These are phyloP conservation scores for Wallacemonas sp. DNA, from an alignment of 208 protist species.

Conservation along the genomic window DNA sequence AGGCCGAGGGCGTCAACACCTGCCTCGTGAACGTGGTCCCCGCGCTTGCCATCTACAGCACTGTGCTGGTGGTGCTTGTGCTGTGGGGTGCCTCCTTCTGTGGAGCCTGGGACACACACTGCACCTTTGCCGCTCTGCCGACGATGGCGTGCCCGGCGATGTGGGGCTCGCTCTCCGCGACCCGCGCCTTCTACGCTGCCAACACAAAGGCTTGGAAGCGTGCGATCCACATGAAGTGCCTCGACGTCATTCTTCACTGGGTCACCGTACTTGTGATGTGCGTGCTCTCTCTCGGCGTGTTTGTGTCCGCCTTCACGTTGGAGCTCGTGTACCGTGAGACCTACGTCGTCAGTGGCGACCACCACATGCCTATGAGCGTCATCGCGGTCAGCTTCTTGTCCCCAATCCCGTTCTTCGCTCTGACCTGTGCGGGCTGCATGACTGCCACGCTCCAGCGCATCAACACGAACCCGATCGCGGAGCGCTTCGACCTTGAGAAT, in stretches of 20 bases:
- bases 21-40: slow-evolving; percentile 29
- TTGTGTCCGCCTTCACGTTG: slow-evolving; percentile 25
- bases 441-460: slow-evolving; percentile 4
- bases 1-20: background rate
- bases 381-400: slow-evolving; percentile 24
- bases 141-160: slow-evolving; percentile 37
- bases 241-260: slow-evolving; percentile 31
- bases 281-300: slow-evolving; percentile 21
- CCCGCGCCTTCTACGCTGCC: slow-evolving; percentile 16
- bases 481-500: slow-evolving; percentile 6
- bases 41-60: slow-evolving; percentile 25
- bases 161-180: slow-evolving; percentile 23
- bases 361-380: slow-evolving; percentile 15
- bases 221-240: slow-evolving; percentile 17
- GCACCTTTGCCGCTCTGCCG: slow-evolving; percentile 36
- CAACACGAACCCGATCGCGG: background rate
- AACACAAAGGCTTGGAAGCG: background rate
- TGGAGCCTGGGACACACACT: slow-evolving; percentile 45
- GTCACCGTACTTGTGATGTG: slow-evolving; percentile 14
- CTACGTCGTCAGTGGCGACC: slow-evolving; percentile 5
- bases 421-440: slow-evolving; percentile 6
- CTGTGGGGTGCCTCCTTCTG: slow-evolving; percentile 33
- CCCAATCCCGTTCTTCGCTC: slow-evolving; percentile 21
- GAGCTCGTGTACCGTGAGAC: slow-evolving; percentile 12
- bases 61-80: slow-evolving; percentile 23